Base-by-base conservation (phyloP, 2,329 filamentous ascomycete species). In the Alternaria alternata region DNA sequence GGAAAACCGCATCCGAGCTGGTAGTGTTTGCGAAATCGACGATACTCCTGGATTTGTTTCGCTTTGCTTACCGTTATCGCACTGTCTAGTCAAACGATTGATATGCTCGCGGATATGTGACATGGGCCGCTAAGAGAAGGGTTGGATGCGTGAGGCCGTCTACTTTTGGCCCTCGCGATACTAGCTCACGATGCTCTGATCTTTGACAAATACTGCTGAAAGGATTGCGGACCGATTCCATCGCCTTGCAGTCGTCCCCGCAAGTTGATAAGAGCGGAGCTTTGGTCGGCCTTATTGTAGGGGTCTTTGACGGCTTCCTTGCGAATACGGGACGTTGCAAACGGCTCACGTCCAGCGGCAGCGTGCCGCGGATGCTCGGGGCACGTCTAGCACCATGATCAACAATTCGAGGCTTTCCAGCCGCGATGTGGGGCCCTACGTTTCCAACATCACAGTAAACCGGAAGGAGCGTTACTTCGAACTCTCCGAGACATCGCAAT, bases 221-320 rank as follows among this genome's bases (percentile, higher is more conserved):
- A 49, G 46, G 46, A 49, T 49, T 38, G 30, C 46, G 46, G 46
- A 49, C 46, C 46, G 46, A 49, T 49, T 49, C 20, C 46, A 32
- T n/a, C 44, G 26, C 26, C 44, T 28, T 47, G 44, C n/a, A 49
- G 5, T 49, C 20, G 46, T 49, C 46, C 16, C 46, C 46, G 32
- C 46, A 49, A 38, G 30, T 49, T 38, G 46, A 49, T 12, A 26
- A 49, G 46, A 36, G 46, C 14, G 46, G 46, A 18, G 14, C 20
- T 18, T 49, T 36, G 32, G 8, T 12, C 46, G 46, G 32, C 46
- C 20, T 16, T 7, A 49, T 18, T 49, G 22, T 38, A 34, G 22
- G 46, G 14, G 46, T 20, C 32, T 18, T 48, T n/a, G 20, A 38
- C 7, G 32, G 34, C 9, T 24, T 34, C 46, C 34, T 34, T 48